Evolutionary conservation across 768 basidiomycete genomes (phyloP), one percentile per base, ranked within the genome.

Genomic region (Amanita subjunquillea): DNA sequence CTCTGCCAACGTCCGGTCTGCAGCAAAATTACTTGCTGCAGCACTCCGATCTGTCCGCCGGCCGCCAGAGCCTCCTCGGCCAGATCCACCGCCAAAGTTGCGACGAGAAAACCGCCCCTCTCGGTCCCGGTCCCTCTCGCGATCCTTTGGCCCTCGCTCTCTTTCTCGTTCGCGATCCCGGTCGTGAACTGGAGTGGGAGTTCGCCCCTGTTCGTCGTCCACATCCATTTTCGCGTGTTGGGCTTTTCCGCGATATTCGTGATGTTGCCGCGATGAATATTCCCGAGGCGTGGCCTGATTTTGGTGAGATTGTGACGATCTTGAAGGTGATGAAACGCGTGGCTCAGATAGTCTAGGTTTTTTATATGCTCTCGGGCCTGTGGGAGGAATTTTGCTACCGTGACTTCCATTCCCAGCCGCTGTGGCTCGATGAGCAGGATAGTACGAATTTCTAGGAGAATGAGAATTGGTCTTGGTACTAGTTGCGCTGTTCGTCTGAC

Each of bases 1-100:
- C 68, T 90, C 86, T 66, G 83, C 85, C 73, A 91, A 81, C 73
- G 88, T 87, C 78, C 87, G 87, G 73, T 86, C 83, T 42, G 71
- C 67, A 57, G 68, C 68, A 54, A 65, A 54, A 56, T 62, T 65
- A 54, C 66, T 67, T 54, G 65, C 50, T 56, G 65, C 50, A 62
- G 70, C 56, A 50, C 55, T 62, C 60, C 63, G 72, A 64, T 61
- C 73, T 63, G 47, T 45, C 58, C 62, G 63, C 50, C 67, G 54
- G 56, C 58, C 65, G 38, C 46, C 41, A 22, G 63, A 65, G 46
- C 65, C 67, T 23, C 66, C 63, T 23, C 66, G 59, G 15, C 70
- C 63, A 43, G 67, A 58, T 4, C 71, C 65, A 41, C 70, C 70
- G 45, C 65, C 65, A 22, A 74, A 76, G 58, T 77, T 79, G 25